Conservation (phyloP, 768 basidiomycete genomes). For the Mycena olivaceomarginata region DNA sequence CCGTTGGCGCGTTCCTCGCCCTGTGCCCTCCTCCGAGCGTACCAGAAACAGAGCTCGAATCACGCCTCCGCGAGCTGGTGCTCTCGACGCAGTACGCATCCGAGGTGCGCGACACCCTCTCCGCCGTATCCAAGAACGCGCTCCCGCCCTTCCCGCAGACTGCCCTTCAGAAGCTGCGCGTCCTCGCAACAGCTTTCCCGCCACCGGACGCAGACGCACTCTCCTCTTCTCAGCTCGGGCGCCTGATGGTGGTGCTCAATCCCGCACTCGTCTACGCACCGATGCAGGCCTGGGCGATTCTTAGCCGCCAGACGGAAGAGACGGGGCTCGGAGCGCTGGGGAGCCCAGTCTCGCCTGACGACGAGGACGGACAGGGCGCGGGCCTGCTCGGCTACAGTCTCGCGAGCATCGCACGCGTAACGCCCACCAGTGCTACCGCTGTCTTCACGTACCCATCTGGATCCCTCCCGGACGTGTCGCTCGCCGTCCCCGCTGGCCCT, state of each 20-base stretch:
- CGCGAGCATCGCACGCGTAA: constrained; percentile 61
- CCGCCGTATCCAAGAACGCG: constrained; percentile 70
- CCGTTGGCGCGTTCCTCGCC: constrained; percentile 71
- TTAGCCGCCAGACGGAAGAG: constrained; percentile 73
- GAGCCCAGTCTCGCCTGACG: constrained; percentile 64
- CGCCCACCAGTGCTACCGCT: constrained; percentile 62
- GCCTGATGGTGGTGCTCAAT: constrained; percentile 75
- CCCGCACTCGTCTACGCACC: constrained; percentile 74
- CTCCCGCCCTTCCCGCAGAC: constrained; percentile 82
- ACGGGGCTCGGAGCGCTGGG: constrained; percentile 73
- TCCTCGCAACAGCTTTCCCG: constrained; percentile 68
- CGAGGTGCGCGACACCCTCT: constrained; percentile 73
- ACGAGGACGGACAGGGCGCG: constrained; percentile 55
- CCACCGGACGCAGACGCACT: constrained; percentile 52
- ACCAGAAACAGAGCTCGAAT: constrained; percentile 58
- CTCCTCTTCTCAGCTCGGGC: constrained; percentile 69
- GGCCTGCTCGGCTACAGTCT: constrained; percentile 75
- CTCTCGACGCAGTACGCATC: constrained; percentile 78
- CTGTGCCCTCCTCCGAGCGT: constrained; percentile 52
- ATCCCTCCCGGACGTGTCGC: constrained; percentile 51
- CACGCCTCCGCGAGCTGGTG: constrained; percentile 71
- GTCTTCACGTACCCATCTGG: constrained; percentile 58
- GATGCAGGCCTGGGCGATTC: constrained; percentile 78
- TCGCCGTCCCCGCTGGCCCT: constrained; percentile 71
- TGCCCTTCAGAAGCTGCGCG: constrained; percentile 69